phyloP scores from a whole-genome alignment of 345 rosid genomes.

The Zanthoxylum bungeanum region DNA sequence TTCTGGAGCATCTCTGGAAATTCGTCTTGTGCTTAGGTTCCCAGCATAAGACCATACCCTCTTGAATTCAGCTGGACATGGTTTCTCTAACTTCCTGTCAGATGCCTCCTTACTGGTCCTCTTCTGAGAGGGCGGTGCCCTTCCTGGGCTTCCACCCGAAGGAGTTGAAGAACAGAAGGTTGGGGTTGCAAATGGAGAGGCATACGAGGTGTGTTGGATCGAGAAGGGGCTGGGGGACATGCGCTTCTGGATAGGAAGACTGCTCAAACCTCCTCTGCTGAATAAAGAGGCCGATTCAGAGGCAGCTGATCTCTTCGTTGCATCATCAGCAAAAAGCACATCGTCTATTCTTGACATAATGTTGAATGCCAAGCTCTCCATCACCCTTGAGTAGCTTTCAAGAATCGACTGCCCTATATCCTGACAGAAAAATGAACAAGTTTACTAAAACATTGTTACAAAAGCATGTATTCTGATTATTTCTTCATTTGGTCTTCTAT shows the following conservation, averaged over 20 bases:
- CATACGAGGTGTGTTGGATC: conserved; percentile 55
- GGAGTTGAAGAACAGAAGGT: conserved; percentile 54
- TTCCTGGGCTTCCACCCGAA: conserved; percentile 55
- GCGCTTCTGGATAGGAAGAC: conserved; percentile 66
- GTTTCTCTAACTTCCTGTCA: conserved; percentile 34
- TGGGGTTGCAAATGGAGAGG: conserved; percentile 76
- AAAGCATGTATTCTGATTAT: background rate
- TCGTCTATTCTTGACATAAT: conserved; percentile 97
- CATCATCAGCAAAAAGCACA: conserved; percentile 85
- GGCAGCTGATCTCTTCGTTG: conserved; percentile 49
- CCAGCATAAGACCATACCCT: conserved; percentile 79
- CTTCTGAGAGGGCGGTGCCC: conserved; percentile 38
- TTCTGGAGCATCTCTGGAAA: conserved; percentile 72
- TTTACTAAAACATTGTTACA: background rate
- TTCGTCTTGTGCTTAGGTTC: conserved; percentile 62
- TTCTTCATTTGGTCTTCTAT: background rate
- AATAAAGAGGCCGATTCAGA: conserved; percentile 65
- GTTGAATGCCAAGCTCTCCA: conserved; percentile 99
- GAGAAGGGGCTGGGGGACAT: conserved; percentile 75
- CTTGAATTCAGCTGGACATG: conserved; percentile 42
- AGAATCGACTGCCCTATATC: conserved; percentile 97
- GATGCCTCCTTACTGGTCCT: conserved; percentile 41
- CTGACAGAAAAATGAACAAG: conserved; percentile 43
- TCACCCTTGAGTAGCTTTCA: conserved; percentile 97
- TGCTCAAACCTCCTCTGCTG: conserved; percentile 54